Percentiles rank a stretch among this genome's conserved stretches.
phyloP scores from a whole-genome alignment of 2,329 filamentous ascomycete species.

The Fusarium falciforme region DNA sequence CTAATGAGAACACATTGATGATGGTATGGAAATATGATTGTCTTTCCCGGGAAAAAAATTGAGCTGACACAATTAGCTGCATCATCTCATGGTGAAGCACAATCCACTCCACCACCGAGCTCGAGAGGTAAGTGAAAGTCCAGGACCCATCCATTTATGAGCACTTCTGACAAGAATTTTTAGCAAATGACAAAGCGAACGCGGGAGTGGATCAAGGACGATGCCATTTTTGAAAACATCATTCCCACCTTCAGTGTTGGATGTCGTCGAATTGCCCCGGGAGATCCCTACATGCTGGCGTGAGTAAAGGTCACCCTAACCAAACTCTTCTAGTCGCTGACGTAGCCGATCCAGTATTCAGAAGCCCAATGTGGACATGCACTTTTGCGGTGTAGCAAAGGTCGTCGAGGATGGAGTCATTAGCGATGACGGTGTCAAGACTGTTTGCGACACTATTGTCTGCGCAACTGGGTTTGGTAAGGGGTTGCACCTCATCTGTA shows the following conservation, averaged over 20 bases:
- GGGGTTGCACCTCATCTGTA: background rate
- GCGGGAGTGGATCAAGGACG: background rate
- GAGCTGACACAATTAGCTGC: background rate
- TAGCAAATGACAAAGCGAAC: background rate
- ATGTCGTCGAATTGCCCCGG: background rate
- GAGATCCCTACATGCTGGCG: background rate
- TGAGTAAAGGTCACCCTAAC: background rate
- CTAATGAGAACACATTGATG: background rate
- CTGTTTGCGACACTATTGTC: background rate
- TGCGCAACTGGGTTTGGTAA: background rate
- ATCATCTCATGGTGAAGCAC: background rate
- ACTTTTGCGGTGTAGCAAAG: background rate
- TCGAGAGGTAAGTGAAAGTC: background rate
- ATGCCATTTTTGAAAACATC: background rate
- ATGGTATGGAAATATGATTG: background rate
- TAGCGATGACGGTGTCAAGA: background rate
- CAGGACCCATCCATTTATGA: background rate
- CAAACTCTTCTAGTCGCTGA: background rate
- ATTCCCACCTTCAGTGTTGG: background rate
- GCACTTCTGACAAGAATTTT: background rate
- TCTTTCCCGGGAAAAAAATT: fast-evolving
- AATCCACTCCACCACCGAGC: background rate
- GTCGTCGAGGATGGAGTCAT: background rate
- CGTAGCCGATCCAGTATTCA: background rate
- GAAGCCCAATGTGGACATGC: background rate